phyloP scores from a whole-genome alignment of 2,329 filamentous ascomycete species.

The Ophiostoma himal-ulmi region DNA sequence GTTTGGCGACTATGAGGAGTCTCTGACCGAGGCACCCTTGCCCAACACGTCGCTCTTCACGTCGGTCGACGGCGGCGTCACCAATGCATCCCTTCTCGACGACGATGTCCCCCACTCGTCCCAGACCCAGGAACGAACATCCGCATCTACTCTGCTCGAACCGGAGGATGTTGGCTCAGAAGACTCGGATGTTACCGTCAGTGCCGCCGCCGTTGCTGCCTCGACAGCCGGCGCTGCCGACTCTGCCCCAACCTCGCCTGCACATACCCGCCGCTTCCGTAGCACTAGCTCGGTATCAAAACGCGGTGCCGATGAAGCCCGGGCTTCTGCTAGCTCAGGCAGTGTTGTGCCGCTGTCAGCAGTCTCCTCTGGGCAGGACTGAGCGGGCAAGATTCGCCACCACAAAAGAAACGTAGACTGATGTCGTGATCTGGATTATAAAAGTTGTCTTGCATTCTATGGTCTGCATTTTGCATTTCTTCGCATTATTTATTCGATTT shows the following conservation, averaged over 20 bases:
- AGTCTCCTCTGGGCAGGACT: background rate
- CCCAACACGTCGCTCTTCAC: conserved; percentile 15
- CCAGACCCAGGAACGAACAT: background rate
- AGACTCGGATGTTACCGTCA: conserved; percentile 15
- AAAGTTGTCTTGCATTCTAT: background rate
- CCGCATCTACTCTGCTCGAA: conserved; percentile 14
- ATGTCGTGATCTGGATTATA: background rate
- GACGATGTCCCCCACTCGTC: background rate
- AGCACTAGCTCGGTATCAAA: background rate
- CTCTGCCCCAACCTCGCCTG: background rate
- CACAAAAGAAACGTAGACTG: background rate
- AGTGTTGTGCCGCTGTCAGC: conserved; percentile 2
- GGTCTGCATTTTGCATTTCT: background rate
- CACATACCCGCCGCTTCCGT: background rate
- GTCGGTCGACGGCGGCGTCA: background rate
- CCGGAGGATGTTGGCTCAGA: conserved; percentile 21
- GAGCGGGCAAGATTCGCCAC: background rate
- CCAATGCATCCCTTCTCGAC: background rate
- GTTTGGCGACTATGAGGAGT: conserved; percentile 22
- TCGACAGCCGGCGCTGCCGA: background rate
- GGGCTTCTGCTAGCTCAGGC: background rate
- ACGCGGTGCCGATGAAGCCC: background rate
- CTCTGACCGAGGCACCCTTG: conserved; percentile 15
- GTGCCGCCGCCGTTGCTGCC: background rate
- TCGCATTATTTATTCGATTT: background rate